A percentile compares a stretch with the other conserved stretches of the same genome.
phyloP scores from a whole-genome alignment of 2,329 filamentous ascomycete species.

The Cladosporium sp. region DNA sequence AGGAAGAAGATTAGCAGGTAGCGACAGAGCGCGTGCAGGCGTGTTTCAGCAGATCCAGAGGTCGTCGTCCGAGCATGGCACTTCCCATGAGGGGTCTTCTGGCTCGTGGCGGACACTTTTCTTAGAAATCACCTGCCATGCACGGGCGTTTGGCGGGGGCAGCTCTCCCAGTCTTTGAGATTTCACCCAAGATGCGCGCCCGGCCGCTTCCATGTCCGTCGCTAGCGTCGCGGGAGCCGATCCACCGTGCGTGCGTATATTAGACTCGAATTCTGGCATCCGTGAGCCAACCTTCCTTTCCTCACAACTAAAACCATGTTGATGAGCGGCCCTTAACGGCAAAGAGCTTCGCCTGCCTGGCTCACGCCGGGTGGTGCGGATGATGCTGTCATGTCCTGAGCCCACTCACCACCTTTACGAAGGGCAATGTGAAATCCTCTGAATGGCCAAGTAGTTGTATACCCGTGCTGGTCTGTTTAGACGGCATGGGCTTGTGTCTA shows the following conservation, averaged over 20 bases:
- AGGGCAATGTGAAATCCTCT: constrained; percentile 41
- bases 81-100: neutral
- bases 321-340: constrained; percentile 65
- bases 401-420: constrained; percentile 43
- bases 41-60: constrained; percentile 7
- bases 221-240: too few species aligned
- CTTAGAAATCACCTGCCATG: neutral
- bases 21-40: neutral
- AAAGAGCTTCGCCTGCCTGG: constrained; percentile 46
- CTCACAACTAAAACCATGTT: constrained; percentile 74
- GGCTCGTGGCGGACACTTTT: neutral
- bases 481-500: neutral
- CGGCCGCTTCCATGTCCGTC: too few species aligned
- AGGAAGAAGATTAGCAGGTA: neutral
- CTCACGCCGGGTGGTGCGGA: constrained; percentile 36
- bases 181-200: too few species aligned
- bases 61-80: neutral
- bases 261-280: too few species aligned
- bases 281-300: constrained; percentile 38
- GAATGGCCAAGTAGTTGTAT: constrained; percentile 34
- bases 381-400: constrained; percentile 47
- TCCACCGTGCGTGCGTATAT: too few species aligned
- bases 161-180: neutral
- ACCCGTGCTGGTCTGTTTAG: neutral
- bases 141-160: neutral